Evolutionary conservation across 2,329 filamentous ascomycete genomes (phyloP), one percentile per base, ranked within the genome.

Genomic region (Fusarium pilosicola): DNA sequence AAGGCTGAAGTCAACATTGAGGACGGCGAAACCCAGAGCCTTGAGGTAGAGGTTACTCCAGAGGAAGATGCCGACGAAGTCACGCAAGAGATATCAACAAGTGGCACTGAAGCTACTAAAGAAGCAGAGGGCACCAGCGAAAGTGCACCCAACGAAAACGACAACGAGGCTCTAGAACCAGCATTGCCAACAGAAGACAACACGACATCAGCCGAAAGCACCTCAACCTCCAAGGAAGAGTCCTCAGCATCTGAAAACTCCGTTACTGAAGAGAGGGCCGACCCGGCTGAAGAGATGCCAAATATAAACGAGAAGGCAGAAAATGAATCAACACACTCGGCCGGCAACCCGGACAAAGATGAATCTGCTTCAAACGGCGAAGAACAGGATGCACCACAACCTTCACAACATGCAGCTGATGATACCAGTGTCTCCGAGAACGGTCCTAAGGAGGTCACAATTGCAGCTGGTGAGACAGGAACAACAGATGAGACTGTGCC

Each of bases 1-100:
- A 72, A 71, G 22, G 45, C 46, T 26, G 52, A 65, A 39, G 65
- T 30, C 30, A 60, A 69, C 10, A 63, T 32, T 30, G 58, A 74
- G 26, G 51, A 62, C 8, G 56, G 24, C 22, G 51, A 73, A 32
- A 42, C 15, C 24, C 18, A 56, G 28, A 61, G 48, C n/a, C 32
- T 52, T 13, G 61, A 62, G 28, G 28, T 10, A 30, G 62, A 72
- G 49, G 30, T 26, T 34, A 41, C 41, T 61, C 24, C 24, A 11
- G 59, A 67, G 15, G 64, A 75, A 28, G 24, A 51, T 39, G 34
- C n/a, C 24, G 42, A 61, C 18, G 44, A 70, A 59, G 20, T 34
- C 12, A 57, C 51, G 45, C 54, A 70, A 42, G 60, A 56, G 12
- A 32, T 48, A 34, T 24, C 55, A 17, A 28, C 52, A 34, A 42